Evolutionary conservation across 345 rosid species (phyloP).

Genomic region (Crucihimalaya himalaica): DNA sequence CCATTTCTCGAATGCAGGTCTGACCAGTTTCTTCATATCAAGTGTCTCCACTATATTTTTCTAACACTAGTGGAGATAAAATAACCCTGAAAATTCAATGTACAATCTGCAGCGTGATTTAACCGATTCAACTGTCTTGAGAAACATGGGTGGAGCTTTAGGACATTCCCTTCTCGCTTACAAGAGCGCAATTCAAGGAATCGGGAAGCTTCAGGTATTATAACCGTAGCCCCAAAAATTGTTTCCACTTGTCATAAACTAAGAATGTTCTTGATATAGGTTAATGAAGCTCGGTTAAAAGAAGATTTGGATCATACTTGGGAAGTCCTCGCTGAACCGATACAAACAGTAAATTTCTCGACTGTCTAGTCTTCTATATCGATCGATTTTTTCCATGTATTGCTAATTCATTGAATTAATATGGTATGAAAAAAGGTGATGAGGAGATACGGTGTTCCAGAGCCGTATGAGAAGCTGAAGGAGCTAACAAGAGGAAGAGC

Average conservation of each 20-base stretch:
- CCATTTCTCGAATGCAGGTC: slow-evolving; percentile 96
- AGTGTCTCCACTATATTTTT: neutral
- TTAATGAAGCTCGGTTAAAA: slow-evolving; percentile 69
- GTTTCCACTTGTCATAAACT: slow-evolving; percentile 13
- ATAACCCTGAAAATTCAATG: neutral
- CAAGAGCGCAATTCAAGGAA: slow-evolving; percentile 86
- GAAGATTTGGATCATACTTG: slow-evolving; percentile 84
- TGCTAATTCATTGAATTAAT: neutral
- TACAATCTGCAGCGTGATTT: slow-evolving; percentile 72
- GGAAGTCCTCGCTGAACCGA: slow-evolving; percentile 98
- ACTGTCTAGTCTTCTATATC: neutral
- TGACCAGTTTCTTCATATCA: neutral
- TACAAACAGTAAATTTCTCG: slow-evolving; percentile 69
- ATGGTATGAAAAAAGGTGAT: slow-evolving; percentile 53
- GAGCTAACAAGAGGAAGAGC: slow-evolving; percentile 90
- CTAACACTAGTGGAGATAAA: neutral
- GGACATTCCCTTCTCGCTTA: slow-evolving; percentile 97
- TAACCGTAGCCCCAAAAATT: neutral
- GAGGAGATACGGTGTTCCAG: slow-evolving; percentile 92
- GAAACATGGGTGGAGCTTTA: slow-evolving; percentile 91
- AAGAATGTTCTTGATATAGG: slow-evolving; percentile 47
- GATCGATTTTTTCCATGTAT: neutral
- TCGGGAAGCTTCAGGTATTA: slow-evolving; percentile 81
- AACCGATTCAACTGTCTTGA: slow-evolving; percentile 91
- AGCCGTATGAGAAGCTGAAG: slow-evolving; percentile 93